Evolutionary conservation across 1,284 basidiomycete genomes (phyloP).

Genomic region (Ustilago curta): DNA sequence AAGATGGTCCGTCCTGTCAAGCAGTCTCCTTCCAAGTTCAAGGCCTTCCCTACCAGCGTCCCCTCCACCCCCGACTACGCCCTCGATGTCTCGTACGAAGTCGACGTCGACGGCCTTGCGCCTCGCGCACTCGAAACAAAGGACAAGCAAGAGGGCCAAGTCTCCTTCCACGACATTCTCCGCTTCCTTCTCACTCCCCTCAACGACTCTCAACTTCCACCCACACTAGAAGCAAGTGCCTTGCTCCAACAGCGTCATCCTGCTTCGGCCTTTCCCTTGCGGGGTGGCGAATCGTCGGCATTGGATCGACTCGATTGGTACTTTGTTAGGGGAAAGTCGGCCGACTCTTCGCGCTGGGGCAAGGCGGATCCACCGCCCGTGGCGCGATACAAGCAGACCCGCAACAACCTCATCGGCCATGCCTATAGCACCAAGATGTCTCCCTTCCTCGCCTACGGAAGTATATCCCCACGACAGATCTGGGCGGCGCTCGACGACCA

Average conservation of each 20-base stretch:
- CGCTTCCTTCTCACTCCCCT: slow-evolving; percentile 58
- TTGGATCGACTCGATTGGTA: slow-evolving; percentile 65
- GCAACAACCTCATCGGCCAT: slow-evolving; percentile 74
- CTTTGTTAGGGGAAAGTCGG: slow-evolving; percentile 63
- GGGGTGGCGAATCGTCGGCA: slow-evolving; percentile 63
- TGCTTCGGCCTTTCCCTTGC: slow-evolving; percentile 61
- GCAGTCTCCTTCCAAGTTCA: slow-evolving; percentile 53
- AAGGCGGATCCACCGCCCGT: slow-evolving; percentile 68
- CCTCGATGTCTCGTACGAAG: slow-evolving; percentile 63
- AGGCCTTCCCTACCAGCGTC: slow-evolving; percentile 46
- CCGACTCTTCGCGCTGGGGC: slow-evolving; percentile 58
- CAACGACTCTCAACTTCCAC: slow-evolving; percentile 57
- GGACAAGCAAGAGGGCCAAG: slow-evolving; percentile 56
- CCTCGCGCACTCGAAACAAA: slow-evolving; percentile 47
- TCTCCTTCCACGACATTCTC: slow-evolving; percentile 65
- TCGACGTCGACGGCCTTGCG: slow-evolving; percentile 61
- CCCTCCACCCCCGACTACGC: slow-evolving; percentile 58
- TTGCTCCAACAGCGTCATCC: slow-evolving; percentile 62
- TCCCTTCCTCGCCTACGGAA: slow-evolving; percentile 73
- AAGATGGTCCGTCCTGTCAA: slow-evolving; percentile 65
- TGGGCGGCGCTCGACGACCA: slow-evolving; percentile 69
- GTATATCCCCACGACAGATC: slow-evolving; percentile 72
- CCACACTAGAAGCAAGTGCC: slow-evolving; percentile 50
- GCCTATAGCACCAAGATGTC: slow-evolving; percentile 74
- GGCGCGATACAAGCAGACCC: slow-evolving; percentile 73